Conservation (phyloP, 371 early-diverging fungal genomes). For the Circinella minor region DNA sequence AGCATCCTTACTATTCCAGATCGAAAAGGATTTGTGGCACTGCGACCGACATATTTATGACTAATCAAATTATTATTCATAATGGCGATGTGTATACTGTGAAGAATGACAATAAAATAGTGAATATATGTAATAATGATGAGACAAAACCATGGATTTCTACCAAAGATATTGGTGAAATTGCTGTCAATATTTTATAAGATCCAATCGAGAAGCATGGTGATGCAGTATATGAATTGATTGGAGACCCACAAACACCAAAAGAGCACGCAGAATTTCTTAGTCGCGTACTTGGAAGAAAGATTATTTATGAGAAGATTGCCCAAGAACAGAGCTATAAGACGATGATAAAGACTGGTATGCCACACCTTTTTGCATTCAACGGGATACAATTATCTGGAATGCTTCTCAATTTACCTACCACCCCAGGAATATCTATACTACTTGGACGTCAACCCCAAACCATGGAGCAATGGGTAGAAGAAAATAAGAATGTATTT, state of each 20-base stretch:
- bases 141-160: constrained; percentile 18
- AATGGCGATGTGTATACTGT: background rate
- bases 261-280: constrained; percentile 20
- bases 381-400: background rate
- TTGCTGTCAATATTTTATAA: constrained; percentile 18
- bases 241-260: constrained; percentile 6
- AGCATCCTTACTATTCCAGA: constrained; percentile 23
- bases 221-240: constrained; percentile 24
- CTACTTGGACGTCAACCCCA: constrained; percentile 22
- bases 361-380: constrained; percentile 7
- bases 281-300: constrained; percentile 14
- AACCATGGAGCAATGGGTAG: constrained; percentile 20
- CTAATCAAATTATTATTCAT: constrained; percentile 7
- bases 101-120: background rate
- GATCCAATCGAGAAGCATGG: constrained; percentile 26
- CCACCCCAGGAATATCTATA: constrained; percentile 11
- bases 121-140: constrained; percentile 1
- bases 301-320: constrained; percentile 13
- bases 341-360: background rate
- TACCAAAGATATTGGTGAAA: constrained; percentile 21
- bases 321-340: constrained; percentile 9
- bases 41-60: constrained; percentile 23
- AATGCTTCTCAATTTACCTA: background rate
- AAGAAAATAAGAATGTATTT: constrained; percentile 5
- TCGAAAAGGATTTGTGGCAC: constrained; percentile 20